phyloP scores from a whole-genome alignment of 805 yeast species.

The Candida dajiaensis region DNA sequence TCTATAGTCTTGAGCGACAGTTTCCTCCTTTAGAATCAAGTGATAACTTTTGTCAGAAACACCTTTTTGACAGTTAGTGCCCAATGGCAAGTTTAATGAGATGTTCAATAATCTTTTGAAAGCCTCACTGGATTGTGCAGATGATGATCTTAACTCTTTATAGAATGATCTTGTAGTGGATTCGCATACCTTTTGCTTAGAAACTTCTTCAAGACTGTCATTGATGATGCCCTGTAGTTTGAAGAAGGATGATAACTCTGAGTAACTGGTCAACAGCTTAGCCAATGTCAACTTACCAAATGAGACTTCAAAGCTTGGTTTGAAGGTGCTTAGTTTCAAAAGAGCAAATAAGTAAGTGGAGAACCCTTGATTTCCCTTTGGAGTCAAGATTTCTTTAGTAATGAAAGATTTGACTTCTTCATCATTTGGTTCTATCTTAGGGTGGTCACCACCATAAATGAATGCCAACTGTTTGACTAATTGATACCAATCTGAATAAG shows the following conservation, averaged over 20 bases:
- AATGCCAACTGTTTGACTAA: constrained; percentile 20
- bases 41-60: constrained; percentile 20
- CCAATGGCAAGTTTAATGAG: constrained; percentile 13
- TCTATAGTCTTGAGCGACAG: constrained; percentile 20
- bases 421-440: constrained; percentile 11
- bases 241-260: constrained; percentile 14
- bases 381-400: constrained; percentile 12
- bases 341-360: constrained; percentile 10
- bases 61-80: constrained; percentile 19
- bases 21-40: constrained; percentile 20
- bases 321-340: constrained; percentile 15
- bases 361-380: constrained; percentile 1
- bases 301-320: constrained; percentile 20
- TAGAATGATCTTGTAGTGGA: constrained; percentile 19
- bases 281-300: constrained; percentile 20
- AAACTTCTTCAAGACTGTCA: constrained; percentile 14
- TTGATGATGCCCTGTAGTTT: constrained; percentile 12
- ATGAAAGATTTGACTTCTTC: constrained; percentile 14
- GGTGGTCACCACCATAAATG: constrained; percentile 16
- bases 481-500: constrained; percentile 18
- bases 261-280: constrained; percentile 17
- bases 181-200: constrained; percentile 19
- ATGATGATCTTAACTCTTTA: constrained; percentile 18
- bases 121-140: constrained; percentile 12
- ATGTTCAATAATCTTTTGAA: constrained; percentile 23